Evolutionary conservation across 192 early-diverging fungal genomes (phyloP).

Genomic region (Spizellomyces punctatus): DNA sequence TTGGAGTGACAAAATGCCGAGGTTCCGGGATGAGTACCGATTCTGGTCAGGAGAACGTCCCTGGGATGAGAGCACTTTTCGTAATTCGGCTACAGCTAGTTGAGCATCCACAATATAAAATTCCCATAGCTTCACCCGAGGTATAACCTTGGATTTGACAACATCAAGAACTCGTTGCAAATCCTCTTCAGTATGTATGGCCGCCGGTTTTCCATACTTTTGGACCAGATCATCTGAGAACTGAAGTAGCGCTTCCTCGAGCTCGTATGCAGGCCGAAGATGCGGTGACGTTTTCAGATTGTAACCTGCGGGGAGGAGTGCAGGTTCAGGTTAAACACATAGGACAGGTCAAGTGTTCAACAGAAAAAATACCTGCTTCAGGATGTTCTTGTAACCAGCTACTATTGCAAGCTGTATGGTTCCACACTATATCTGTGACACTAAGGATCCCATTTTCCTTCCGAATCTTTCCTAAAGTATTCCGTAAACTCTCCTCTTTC

Average conservation of each 20-base stretch:
- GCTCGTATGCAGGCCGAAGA: conserved; percentile 86
- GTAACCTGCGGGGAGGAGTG: conserved; percentile 67
- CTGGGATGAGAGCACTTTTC: conserved; percentile 4
- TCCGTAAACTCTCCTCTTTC: conserved; percentile 62
- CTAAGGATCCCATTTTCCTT: conserved; percentile 72
- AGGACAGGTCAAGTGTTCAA: not conserved
- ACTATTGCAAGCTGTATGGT: conserved; percentile 95
- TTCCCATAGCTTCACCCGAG: conserved; percentile 77
- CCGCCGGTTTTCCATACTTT: conserved; percentile 14
- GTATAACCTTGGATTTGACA: conserved; percentile 37
- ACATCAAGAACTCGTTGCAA: conserved; percentile 66
- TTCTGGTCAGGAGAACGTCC: not conserved
- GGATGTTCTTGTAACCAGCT: conserved; percentile 94
- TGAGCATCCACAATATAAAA: conserved; percentile 72
- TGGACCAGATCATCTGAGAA: conserved; percentile 36
- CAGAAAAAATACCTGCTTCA: conserved; percentile 69
- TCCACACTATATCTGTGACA: conserved; percentile 96
- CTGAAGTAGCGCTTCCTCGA: conserved; percentile 82
- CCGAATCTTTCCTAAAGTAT: conserved; percentile 57
- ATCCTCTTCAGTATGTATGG: conserved; percentile 66
- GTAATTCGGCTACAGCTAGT: conserved; percentile 24
- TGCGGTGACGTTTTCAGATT: conserved; percentile 94
- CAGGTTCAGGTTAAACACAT: too few relatives aligned
- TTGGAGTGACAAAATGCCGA: conserved; percentile 22
- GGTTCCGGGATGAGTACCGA: conserved; percentile 1